Percentiles rank a stretch among this genome's conserved stretches.
phyloP scores from a whole-genome alignment of 2,329 filamentous ascomycete species.

The Phaeoacremonium minimum region DNA sequence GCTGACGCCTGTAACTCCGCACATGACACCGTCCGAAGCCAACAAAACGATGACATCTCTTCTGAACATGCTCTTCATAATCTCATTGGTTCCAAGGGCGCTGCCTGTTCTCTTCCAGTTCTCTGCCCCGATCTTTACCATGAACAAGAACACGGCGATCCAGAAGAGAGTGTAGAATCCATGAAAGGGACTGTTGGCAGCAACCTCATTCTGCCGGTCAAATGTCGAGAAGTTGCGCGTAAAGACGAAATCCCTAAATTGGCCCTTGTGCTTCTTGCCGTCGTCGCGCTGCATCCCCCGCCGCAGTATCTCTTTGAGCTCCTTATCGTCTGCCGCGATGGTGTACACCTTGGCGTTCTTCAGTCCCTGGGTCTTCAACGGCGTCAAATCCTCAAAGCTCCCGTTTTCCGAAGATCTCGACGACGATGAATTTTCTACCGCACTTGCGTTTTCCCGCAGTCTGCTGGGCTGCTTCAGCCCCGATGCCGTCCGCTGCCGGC shows the following conservation, averaged over 20 bases:
- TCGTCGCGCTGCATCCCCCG: slow-evolving; percentile 22
- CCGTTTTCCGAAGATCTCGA: slow-evolving; percentile 3
- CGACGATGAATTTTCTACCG: slow-evolving; percentile 11
- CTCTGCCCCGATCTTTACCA: slow-evolving; percentile 61
- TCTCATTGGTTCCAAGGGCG: slow-evolving; percentile 66
- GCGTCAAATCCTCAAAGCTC: slow-evolving; percentile 8
- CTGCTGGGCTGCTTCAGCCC: slow-evolving; percentile 3
- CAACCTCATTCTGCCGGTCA: slow-evolving; percentile 64
- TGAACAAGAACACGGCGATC: slow-evolving; percentile 63
- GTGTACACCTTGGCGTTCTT: slow-evolving; percentile 14
- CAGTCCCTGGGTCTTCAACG: slow-evolving; percentile 7
- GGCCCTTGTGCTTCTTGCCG: slow-evolving; percentile 17
- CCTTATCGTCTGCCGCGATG: slow-evolving; percentile 25
- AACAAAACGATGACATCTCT: slow-evolving; percentile 49
- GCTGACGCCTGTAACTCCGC: slow-evolving; percentile 59
- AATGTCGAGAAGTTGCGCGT: slow-evolving; percentile 71
- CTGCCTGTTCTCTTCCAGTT: slow-evolving; percentile 69
- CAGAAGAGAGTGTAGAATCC: slow-evolving; percentile 80
- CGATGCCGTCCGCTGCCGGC: slow-evolving; percentile 13
- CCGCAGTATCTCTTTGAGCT: slow-evolving; percentile 33
- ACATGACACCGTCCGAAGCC: slow-evolving; percentile 67
- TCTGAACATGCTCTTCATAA: slow-evolving; percentile 62
- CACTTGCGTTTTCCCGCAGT: slow-evolving; percentile 8
- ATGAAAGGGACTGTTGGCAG: slow-evolving; percentile 66
- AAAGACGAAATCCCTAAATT: slow-evolving; percentile 58